Evolutionary conservation across 805 yeast genomes (phyloP).

Genomic region (Zygosaccharomyces lentus): DNA sequence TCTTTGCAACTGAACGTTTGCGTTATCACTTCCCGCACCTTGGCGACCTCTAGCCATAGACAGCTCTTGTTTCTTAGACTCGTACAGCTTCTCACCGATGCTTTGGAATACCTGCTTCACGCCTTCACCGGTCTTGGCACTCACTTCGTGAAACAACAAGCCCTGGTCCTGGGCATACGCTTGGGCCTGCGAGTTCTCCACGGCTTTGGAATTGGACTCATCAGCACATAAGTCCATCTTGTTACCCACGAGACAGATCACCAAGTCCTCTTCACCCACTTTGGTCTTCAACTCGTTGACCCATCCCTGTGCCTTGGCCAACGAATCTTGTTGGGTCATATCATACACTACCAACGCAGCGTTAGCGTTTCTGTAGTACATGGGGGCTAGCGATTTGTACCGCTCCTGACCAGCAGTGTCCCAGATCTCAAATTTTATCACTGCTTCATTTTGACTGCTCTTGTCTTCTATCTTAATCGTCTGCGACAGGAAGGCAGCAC

Average conservation of each 20-base stretch:
- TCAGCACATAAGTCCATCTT: conserved; percentile 58
- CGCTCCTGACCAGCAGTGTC: conserved; percentile 97
- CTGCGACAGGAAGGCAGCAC: conserved; percentile 96
- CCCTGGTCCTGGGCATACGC: conserved; percentile 52
- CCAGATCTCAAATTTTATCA: conserved; percentile 66
- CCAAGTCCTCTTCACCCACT: conserved; percentile 62
- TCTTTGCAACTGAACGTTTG: conserved; percentile 39
- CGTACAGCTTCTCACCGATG: conserved; percentile 45
- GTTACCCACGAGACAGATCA: conserved; percentile 85
- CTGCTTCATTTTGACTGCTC: conserved; percentile 14
- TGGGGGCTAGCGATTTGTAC: conserved; percentile 76
- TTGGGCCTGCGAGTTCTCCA: conserved; percentile 43
- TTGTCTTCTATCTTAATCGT: conserved; percentile 42
- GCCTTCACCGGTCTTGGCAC: conserved; percentile 55
- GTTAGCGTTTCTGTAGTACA: conserved; percentile 77
- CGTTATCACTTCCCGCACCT: conserved; percentile 11
- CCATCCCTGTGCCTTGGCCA: conserved; percentile 82
- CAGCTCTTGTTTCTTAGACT: conserved; percentile 22
- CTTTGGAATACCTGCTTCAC: conserved; percentile 45
- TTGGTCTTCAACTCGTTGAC: conserved; percentile 85
- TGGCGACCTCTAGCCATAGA: conserved; percentile 12
- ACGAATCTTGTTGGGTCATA: conserved; percentile 63
- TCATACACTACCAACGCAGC: conserved; percentile 89
- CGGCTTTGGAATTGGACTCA: conserved; percentile 43
- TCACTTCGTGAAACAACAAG: conserved; percentile 49